phyloP scores from a whole-genome alignment of 2,329 filamentous ascomycete genomes.

The Huntiella bhutanensis region DNA sequence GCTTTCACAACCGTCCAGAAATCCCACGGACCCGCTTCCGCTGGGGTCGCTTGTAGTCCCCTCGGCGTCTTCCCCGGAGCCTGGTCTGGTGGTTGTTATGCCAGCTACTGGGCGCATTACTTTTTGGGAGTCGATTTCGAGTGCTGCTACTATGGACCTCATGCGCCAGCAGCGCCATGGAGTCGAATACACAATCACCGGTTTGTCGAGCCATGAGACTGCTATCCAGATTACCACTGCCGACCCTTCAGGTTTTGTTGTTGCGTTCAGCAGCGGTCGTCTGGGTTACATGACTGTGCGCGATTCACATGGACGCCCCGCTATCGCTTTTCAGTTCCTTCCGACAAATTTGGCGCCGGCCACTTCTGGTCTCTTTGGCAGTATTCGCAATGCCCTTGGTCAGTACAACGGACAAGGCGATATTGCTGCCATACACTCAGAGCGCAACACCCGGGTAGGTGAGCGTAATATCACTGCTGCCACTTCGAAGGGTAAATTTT shows the following conservation, averaged over 20 bases:
- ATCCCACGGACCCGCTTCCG: constrained; percentile 52
- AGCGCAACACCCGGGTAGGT: constrained; percentile 51
- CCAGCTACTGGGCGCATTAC: constrained; percentile 68
- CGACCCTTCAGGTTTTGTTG: constrained; percentile 68
- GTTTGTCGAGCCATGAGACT: constrained; percentile 60
- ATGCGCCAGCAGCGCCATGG: constrained; percentile 67
- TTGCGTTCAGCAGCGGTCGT: constrained; percentile 70
- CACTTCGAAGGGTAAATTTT: constrained; percentile 57
- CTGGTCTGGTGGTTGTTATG: constrained; percentile 73
- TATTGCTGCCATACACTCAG: constrained; percentile 61
- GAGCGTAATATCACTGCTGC: constrained; percentile 71
- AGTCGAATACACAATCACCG: constrained; percentile 54
- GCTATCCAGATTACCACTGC: constrained; percentile 63
- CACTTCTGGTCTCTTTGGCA: constrained; percentile 56
- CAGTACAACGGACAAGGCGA: constrained; percentile 54
- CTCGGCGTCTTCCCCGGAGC: constrained; percentile 57
- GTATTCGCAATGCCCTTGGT: constrained; percentile 57
- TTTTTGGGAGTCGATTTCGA: constrained; percentile 92
- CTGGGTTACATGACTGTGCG: constrained; percentile 72
- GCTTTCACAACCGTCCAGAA: constrained; percentile 53
- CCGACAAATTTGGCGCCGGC: constrained; percentile 38
- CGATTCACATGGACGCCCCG: constrained; percentile 71
- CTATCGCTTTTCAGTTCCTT: constrained; percentile 60
- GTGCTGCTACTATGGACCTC: constrained; percentile 64
- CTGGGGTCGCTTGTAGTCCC: constrained; percentile 68